Conservation (phyloP, 306 rosid genomes). For the Morella rubra region DNA sequence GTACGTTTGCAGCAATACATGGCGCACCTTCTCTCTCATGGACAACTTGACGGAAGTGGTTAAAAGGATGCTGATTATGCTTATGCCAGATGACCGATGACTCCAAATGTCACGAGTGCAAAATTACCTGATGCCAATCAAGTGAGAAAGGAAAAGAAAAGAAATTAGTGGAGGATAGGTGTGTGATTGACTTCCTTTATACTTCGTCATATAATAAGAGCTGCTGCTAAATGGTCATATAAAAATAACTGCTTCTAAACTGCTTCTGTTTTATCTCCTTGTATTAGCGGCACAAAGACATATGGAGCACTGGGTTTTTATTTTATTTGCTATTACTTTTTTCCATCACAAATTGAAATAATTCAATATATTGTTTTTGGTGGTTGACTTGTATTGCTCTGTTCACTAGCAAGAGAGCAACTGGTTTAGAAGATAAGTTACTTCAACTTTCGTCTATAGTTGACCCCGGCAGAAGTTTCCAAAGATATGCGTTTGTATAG, state of each 20-base stretch:
- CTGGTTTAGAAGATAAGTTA: too few species aligned
- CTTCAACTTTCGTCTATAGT: too few species aligned
- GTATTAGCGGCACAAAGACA: too few species aligned
- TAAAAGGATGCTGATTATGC: conserved; percentile 12
- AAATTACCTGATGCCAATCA: not conserved
- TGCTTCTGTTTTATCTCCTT: not conserved
- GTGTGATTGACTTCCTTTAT: not conserved
- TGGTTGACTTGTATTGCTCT: too few species aligned
- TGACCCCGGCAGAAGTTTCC: too few species aligned
- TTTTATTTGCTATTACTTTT: too few species aligned
- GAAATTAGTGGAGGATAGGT: not conserved
- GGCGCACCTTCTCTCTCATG: conserved; percentile 87
- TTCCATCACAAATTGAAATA: too few species aligned
- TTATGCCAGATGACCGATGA: not conserved
- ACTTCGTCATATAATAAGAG: not conserved
- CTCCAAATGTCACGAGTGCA: not conserved
- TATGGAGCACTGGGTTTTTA: too few species aligned
- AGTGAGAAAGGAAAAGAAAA: not conserved
- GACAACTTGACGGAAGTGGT: conserved; percentile 85
- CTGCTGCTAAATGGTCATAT: too few species aligned
- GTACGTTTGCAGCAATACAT: conserved; percentile 72
- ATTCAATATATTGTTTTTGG: too few species aligned
- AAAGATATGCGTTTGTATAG: too few species aligned
- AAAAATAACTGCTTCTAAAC: not conserved
- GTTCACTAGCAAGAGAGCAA: too few species aligned